Evolutionary conservation across 805 yeast genomes (phyloP).

Genomic region (Saccharomycopsis lassenensis): DNA sequence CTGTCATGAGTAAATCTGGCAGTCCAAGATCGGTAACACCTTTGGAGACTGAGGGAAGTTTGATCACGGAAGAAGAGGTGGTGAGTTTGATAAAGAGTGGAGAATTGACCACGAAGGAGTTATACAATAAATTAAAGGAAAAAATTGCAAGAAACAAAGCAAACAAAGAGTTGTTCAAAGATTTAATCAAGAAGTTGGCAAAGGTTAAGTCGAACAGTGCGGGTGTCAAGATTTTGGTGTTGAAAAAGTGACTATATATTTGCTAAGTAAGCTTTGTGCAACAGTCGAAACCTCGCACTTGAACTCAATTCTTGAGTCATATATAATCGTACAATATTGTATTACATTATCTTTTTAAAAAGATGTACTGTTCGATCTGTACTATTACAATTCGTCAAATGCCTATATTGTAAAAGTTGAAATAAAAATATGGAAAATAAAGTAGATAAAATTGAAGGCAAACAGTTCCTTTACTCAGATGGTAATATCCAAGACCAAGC

Average conservation of each 20-base stretch:
- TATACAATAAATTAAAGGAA: slow-evolving; percentile 47
- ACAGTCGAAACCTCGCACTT: neutral
- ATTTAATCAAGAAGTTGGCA: slow-evolving; percentile 45
- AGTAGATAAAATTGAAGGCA: neutral
- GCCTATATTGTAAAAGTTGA: neutral
- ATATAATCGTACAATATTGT: too few species aligned
- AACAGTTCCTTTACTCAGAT: slow-evolving; percentile 25
- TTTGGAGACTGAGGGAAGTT: too few species aligned
- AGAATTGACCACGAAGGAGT: slow-evolving; percentile 43
- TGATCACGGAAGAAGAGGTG: slow-evolving; percentile 67
- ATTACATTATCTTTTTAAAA: slow-evolving; percentile 21
- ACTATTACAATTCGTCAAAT: neutral
- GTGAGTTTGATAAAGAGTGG: slow-evolving; percentile 42
- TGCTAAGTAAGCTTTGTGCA: neutral
- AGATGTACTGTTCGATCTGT: slow-evolving; percentile 17
- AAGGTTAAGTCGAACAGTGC: slow-evolving; percentile 31
- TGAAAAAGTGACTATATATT: too few species aligned
- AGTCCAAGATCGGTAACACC: too few species aligned
- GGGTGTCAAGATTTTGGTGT: slow-evolving; percentile 22
- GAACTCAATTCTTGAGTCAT: too few species aligned
- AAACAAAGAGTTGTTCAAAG: slow-evolving; percentile 50
- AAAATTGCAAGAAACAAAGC: slow-evolving; percentile 55
- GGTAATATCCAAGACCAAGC: slow-evolving; percentile 72
- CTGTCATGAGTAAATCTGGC: too few species aligned
- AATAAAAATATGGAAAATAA: slow-evolving; percentile 1